Evolutionary conservation across 192 early-diverging fungal species (phyloP), one percentile per base, ranked within the genome.

Genomic region (Phlyctochytrium arcticum): DNA sequence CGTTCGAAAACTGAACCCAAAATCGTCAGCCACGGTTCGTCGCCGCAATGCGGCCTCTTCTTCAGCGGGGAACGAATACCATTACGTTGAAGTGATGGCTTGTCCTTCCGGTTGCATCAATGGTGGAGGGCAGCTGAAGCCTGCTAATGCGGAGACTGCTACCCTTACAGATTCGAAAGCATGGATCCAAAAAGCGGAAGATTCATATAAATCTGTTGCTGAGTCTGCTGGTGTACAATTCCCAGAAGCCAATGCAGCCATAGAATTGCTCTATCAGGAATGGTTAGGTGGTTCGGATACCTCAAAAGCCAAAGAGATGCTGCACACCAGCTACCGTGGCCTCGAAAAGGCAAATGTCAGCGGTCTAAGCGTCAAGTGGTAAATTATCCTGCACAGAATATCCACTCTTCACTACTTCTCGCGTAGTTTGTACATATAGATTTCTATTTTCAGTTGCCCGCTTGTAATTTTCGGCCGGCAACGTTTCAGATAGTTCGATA

Each of bases 81-180:
- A 97, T 67, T 99, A 89, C 67, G 90, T 98, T 1, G 95, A 99
- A 62, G 91, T 99, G 15, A 95, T 95, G 84, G 97, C 97, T 1
- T 99, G 97, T 65, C 97, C 97, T 0, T 87, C 86, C 19, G 97
- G 93, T 7, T 99, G 97, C 77, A 91, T 94, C 34, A 98, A 99
- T 63, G 97, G 97, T 17, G 97, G 97, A 53, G 97, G 97, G 6
- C 97, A 99, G 73, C 60, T 95, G 19, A 88, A 89, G 63, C 80
- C 87, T 27, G 7, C 23, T 6, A 27, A 51, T 6, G 23, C 36
- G n/a, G 47, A 36, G 53, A 37, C 23, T n/a, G 29, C 31, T 29
- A 30, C 34, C 36, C 72, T 74, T 27, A 65, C 75, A 0, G 76
- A 81, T 12, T 79, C 85, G 33, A 92, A 92, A 62, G 87, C 90